A percentile compares a stretch with the other conserved stretches of the same genome.
Conservation (phyloP, 257 asterid genomes). For the Fraxinus quadrangulata region DNA sequence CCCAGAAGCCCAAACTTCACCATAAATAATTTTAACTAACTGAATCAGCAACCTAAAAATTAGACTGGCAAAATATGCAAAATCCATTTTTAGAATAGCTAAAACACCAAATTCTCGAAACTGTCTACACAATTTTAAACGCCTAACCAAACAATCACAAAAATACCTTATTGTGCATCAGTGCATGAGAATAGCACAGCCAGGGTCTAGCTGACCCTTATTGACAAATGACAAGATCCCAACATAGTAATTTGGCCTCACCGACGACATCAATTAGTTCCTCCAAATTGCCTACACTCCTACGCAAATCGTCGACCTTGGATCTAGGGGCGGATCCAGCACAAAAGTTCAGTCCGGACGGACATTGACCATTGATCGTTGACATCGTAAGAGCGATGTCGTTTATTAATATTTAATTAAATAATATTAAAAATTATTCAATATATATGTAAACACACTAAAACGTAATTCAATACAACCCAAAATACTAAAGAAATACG, state of each 20-base stretch:
- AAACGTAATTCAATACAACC: too few species aligned
- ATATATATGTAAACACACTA: too few species aligned
- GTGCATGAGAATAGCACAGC: slow-evolving; percentile 92
- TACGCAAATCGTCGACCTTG: slow-evolving; percentile 81
- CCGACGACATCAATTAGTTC: slow-evolving; percentile 89
- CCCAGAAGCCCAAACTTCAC: not conserved
- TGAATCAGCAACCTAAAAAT: not conserved
- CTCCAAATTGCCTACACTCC: slow-evolving; percentile 86
- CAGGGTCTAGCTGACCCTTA: slow-evolving; percentile 94
- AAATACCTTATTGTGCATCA: slow-evolving; percentile 79
- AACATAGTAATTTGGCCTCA: slow-evolving; percentile 88
- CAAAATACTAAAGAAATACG: too few species aligned
- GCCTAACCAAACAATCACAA: slow-evolving; percentile 1
- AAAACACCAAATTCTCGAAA: slow-evolving; percentile 23
- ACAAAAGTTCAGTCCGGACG: too few species aligned
- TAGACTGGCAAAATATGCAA: not conserved
- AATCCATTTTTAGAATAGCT: not conserved
- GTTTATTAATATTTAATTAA: too few species aligned
- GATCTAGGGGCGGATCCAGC: too few species aligned
- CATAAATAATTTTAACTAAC: not conserved
- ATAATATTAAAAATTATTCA: too few species aligned
- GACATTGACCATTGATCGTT: too few species aligned
- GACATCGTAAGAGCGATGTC: too few species aligned
- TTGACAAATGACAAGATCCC: slow-evolving; percentile 86
- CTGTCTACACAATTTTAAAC: slow-evolving; percentile 12